phyloP scores from a whole-genome alignment of 2,329 filamentous ascomycete genomes.

The Cryphonectria naterciae region DNA sequence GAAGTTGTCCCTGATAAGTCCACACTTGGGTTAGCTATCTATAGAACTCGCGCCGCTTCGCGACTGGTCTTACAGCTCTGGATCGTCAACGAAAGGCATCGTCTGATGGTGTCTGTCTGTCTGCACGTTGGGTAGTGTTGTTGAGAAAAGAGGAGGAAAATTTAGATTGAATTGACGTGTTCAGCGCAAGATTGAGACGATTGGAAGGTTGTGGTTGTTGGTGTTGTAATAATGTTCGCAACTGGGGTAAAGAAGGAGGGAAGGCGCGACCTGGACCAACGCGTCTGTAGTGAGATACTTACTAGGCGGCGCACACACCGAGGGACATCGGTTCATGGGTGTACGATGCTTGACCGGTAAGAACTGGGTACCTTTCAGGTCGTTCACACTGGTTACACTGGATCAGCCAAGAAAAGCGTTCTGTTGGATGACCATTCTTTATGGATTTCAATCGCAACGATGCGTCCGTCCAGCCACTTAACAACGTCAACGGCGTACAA shows the following conservation, averaged over 20 bases:
- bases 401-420: background rate
- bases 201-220: background rate
- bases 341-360: background rate
- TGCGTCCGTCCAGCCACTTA: background rate
- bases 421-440: background rate
- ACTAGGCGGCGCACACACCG: background rate
- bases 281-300: background rate
- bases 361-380: background rate
- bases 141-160: background rate
- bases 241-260: background rate
- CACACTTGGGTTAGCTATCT: background rate
- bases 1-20: constrained; percentile 9
- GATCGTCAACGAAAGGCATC: constrained; percentile 26
- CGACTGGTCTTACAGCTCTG: constrained; percentile 22
- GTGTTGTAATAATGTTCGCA: background rate
- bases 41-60: background rate
- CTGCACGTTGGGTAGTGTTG: constrained; percentile 1
- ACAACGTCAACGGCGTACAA: background rate
- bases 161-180: background rate
- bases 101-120: constrained; percentile 8
- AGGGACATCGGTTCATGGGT: too few relatives aligned
- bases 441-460: background rate
- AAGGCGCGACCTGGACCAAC: background rate
- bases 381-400: background rate
- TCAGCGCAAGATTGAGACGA: background rate